Base-by-base conservation (phyloP, 306 rosid genomes). In the Urtica urens region DNA sequence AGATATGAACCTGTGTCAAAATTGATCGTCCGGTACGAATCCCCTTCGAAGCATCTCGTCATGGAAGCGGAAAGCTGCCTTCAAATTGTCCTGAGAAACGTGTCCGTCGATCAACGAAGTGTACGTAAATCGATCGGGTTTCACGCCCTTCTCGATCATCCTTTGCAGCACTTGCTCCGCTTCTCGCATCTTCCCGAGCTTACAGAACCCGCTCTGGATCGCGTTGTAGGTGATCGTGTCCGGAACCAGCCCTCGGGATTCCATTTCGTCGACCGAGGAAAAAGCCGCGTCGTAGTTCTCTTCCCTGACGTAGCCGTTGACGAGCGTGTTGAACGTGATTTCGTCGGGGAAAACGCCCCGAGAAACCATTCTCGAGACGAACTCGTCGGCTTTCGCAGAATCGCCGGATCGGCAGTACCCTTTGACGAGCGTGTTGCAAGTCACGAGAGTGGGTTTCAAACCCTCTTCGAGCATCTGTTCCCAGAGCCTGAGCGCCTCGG, bases 21-120 rank as follows among this genome's bases (percentile, higher is more conserved):
- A 84, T 43, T 60, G 82, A 64, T 84, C 97, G 63, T 90, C 97
- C 11, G 95, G 97, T 55, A 75, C 77, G 58, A 81, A 85, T 42
- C 97, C 95, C 72, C 72, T 72, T 63, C 75, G 94, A 45, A 90
- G 72, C 95, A 90, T 84, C 64, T 81, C 94, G 62, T 90, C 97
- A 21, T 90, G 95, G 70, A 77, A 67, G 26, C 74, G 76, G 64
- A 90, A 90, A 48, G 94, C 97, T 64, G 73, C 94, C 59, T 70
- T 79, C 74, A 90, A 57, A 58, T 81, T 84, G 72, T 81, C 86
- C 65, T 75, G 78, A 67, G 87, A 70, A 29, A 84, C 92, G 62
- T 84, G 75, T 48, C 92, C 95, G 53, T 90, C 79, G 49, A 90
- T 81, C 68, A 90, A 72, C 46, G 78, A 64, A 3, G 87, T 70